Conservation (phyloP, 2,329 filamentous ascomycete species). For the Xylaria sp. region DNA sequence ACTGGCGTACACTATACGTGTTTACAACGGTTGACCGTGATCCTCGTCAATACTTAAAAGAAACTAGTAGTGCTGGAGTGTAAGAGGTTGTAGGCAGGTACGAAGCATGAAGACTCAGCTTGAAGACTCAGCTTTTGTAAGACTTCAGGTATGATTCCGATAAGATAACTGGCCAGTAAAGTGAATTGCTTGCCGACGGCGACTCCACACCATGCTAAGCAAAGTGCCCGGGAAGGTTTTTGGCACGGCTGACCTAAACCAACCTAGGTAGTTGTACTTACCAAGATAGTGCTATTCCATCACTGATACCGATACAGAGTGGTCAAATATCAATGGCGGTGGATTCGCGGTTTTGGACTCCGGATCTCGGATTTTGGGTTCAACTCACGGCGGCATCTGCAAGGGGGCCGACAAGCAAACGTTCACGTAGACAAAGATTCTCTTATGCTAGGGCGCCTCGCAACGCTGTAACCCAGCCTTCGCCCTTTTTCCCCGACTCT, state of each 20-base stretch:
- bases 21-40: not conserved
- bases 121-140: not conserved
- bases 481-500: not conserved
- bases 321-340: conserved; percentile 30
- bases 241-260: too few species aligned
- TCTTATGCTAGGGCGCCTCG: not conserved
- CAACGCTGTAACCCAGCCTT: conserved; percentile 20
- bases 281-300: conserved; percentile 6
- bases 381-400: conserved; percentile 23
- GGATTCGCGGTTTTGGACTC: conserved; percentile 9
- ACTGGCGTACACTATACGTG: not conserved
- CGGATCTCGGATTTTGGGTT: conserved; percentile 10
- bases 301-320: conserved; percentile 28
- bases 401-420: conserved; percentile 17
- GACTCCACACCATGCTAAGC: conserved; percentile 1
- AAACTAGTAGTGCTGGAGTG: too few species aligned
- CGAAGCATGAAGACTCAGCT: not conserved
- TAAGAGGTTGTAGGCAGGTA: not conserved
- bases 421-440: not conserved
- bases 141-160: not conserved
- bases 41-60: not conserved
- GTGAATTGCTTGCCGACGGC: too few species aligned
- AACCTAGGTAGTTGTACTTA: too few species aligned
- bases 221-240: too few species aligned
- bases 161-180: conserved; percentile 1